These are phyloP conservation scores for Exophiala lecanii-corni DNA, from an alignment of 2,329 filamentous ascomycete species.

Conservation along the genomic window DNA sequence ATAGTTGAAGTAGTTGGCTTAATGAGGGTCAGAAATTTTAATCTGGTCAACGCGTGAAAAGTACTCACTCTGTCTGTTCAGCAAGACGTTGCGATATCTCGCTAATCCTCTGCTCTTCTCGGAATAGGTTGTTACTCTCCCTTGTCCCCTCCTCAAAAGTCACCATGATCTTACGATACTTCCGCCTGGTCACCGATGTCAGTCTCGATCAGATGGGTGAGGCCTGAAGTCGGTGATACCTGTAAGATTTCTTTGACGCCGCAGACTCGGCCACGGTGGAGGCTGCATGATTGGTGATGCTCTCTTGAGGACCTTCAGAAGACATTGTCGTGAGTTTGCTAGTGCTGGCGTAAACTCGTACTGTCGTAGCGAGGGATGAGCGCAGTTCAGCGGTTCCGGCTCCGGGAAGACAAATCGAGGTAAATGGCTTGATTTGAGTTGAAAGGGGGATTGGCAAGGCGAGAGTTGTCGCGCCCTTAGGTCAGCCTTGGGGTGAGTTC, in stretches of 20 bases:
- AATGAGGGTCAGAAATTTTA: constrained; percentile 19
- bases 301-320: constrained; percentile 9
- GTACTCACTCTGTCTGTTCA: constrained; percentile 84
- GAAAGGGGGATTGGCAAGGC: too few relatives aligned
- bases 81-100: constrained; percentile 77
- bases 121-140: constrained; percentile 60
- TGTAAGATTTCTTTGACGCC: constrained; percentile 21
- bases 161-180: constrained; percentile 82
- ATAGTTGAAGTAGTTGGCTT: constrained; percentile 81
- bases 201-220: too few relatives aligned
- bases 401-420: too few relatives aligned
- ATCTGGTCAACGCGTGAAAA: background rate
- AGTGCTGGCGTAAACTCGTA: too few relatives aligned
- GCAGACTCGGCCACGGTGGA: constrained; percentile 8
- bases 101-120: constrained; percentile 74
- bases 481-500: too few relatives aligned
- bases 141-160: constrained; percentile 77
- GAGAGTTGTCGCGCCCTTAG: too few relatives aligned
- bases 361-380: too few relatives aligned
- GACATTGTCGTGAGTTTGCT: constrained; percentile 14
- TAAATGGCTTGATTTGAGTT: too few relatives aligned
- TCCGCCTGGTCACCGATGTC: constrained; percentile 53
- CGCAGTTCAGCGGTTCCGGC: too few relatives aligned
- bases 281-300: background rate
- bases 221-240: constrained; percentile 8